Base-by-base conservation (phyloP, 2,329 filamentous ascomycete genomes). In the Aspergillus sp. region DNA sequence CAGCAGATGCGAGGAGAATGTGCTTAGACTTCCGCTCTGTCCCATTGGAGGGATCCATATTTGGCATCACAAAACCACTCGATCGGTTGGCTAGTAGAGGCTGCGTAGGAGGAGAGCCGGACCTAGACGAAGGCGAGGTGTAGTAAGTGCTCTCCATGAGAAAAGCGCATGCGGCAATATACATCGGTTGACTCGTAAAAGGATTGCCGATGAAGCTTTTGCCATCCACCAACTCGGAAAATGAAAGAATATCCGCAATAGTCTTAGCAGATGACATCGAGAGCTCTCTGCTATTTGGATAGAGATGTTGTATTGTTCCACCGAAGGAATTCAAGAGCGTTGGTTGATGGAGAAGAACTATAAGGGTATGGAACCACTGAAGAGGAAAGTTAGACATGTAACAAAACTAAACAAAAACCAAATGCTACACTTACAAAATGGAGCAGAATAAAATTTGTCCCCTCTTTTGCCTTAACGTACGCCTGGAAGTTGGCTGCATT, bases 191-290 rank as follows among this genome's bases (percentile, higher is more conserved):
- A 38, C 86, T 89, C 0, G 88, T 93, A 52, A 95, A 95, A 0
- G 89, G 89, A 47, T 93, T 95, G 1, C 88, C 88, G 30, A 90
- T 84, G 44, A 90, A 88, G 54, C 88, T 90, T 62, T 88, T 90
- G 0, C 86, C 82, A 61, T 94, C 88, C 40, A 93, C 88, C 7
- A 94, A 70, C 59, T 94, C 88, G 0, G 88, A 87, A 63, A 94
- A 94, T 1, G 86, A 85, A 7, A 94, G 68, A 11, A 95, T 95
- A 56, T 95, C 89, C 30, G 88, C 88, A 47, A 95, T 93, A 0
- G 89, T 94, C 69, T 94, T 95, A 9, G 89, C 90, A 26, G 88
- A 91, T 10, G 86, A 90, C 85, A 91, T 90, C 47, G 86, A 88
- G 5, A 82, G 58, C 61, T 93, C 88, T 44, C 87, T 82, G 51